Base-by-base conservation (phyloP, 129 eudicot genomes). In the Glebionis coronaria region DNA sequence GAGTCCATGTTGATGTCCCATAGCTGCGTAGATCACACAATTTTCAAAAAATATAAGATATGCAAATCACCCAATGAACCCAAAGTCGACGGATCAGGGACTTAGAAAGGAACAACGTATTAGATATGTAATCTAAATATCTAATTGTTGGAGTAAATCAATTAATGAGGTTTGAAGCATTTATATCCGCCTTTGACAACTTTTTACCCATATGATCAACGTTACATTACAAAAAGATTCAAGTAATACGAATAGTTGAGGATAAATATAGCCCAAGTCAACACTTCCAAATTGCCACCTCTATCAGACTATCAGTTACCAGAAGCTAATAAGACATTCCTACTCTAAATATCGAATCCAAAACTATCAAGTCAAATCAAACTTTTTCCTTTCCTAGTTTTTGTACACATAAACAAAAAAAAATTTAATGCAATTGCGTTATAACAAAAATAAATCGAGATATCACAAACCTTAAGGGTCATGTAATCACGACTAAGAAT, bases 1-100 rank as follows among this genome's bases (percentile, higher is more conserved):
- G 97, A 82, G 81, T 93, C 97, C 97, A 93, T 93, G 71, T 93
- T 93, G 23, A 93, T 84, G 78, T 93, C 98, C 97, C 97, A 93
- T 73, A 93, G 69, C 99, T 93, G 84, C 70, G 53, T 19, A 80
- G 66, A 69, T 9, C 73, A 80, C 38, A 61, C 31, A 70, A 52
- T 35, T 15, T 61, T 72, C 61, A 73, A 12, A 56, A 65, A 27
- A 38, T 14, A 59, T 58, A 14, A 65, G 29, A 9, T 50, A 40
- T 56, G 59, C 53, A 52, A 54, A 61, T 35, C 42, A 35, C 16
- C 50, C 51, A 5, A 35, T 35, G 38, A 42, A 52, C 29, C 35
- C 72, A 29, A 40, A 53, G 45, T 14, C 5, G 3, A 55, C 21
- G 35, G 51, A 52, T 35, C 42, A 35, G 42, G 6, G 42, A 35